Conservation (phyloP, 2,329 filamentous ascomycete genomes). For the Leptographium galeiforme region DNA sequence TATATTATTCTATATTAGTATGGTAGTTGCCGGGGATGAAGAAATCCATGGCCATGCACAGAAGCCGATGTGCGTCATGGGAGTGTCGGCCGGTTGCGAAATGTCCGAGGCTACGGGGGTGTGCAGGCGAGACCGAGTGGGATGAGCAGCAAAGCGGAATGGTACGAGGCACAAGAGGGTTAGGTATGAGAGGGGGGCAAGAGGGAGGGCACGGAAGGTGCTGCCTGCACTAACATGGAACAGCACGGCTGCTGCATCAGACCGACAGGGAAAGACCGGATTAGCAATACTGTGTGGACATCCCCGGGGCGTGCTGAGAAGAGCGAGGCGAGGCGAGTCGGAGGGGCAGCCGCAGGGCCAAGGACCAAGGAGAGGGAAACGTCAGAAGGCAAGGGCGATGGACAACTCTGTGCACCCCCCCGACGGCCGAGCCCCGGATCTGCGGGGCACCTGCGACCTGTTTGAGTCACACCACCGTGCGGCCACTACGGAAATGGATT, state of each 20-base stretch:
- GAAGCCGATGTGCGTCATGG: background rate
- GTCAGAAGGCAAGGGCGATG: background rate
- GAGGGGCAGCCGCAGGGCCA: background rate
- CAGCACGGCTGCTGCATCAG: background rate
- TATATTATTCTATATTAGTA: background rate
- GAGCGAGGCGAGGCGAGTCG: background rate
- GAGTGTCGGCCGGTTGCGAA: background rate
- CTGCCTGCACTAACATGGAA: background rate
- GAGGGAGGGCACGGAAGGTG: background rate
- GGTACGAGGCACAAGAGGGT: background rate
- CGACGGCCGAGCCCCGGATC: background rate
- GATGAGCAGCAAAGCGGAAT: background rate
- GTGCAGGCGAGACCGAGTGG: background rate
- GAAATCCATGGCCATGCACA: background rate
- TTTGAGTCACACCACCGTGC: background rate
- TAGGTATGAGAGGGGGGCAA: background rate
- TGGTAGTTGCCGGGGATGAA: background rate
- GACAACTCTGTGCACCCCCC: no score
- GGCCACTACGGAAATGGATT: background rate
- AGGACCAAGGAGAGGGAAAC: background rate
- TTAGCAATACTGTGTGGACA: background rate
- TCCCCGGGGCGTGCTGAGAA: no score
- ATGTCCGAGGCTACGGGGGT: background rate
- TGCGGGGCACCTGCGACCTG: background rate
- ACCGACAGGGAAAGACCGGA: background rate